Evolutionary conservation across 805 yeast genomes (phyloP).

Genomic region (fission yeast (Schizosaccharomyces pombe)): DNA sequence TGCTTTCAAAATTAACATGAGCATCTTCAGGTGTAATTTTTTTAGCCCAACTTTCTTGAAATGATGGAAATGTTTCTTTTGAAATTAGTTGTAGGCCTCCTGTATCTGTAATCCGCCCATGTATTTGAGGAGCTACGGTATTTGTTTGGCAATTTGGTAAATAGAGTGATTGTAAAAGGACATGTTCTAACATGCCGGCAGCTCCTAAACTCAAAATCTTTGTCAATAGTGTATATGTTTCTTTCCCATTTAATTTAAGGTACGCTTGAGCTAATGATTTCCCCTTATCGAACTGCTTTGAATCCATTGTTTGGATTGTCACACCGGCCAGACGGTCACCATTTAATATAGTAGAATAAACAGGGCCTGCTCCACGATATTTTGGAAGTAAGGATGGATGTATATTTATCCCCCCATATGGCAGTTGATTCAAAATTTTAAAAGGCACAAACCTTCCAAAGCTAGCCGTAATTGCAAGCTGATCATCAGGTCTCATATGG

Average conservation of each 20-base stretch:
- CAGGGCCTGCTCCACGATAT: constrained; percentile 70
- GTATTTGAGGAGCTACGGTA: neutral
- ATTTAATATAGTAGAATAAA: constrained; percentile 54
- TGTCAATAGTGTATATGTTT: constrained; percentile 25
- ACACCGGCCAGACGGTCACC: constrained; percentile 50
- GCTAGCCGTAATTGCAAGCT: constrained; percentile 73
- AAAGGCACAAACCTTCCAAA: constrained; percentile 65
- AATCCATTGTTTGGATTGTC: constrained; percentile 73
- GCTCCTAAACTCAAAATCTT: constrained; percentile 36
- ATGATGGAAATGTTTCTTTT: neutral
- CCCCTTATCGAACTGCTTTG: constrained; percentile 66
- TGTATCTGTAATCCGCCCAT: neutral
- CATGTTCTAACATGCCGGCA: constrained; percentile 29
- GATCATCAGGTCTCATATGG: constrained; percentile 21
- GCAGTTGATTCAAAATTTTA: constrained; percentile 24
- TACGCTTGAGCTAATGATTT: constrained; percentile 32
- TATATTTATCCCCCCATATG: constrained; percentile 58
- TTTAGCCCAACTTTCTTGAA: neutral
- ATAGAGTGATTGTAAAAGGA: constrained; percentile 14
- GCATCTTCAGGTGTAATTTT: neutral
- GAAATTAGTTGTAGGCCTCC: neutral
- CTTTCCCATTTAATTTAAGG: constrained; percentile 20
- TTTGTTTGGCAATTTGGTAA: neutral
- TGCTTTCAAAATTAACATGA: constrained; percentile 10
- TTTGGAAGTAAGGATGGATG: constrained; percentile 78